Base-by-base conservation (phyloP, 768 basidiomycete genomes). In the Boletus bicolor region DNA sequence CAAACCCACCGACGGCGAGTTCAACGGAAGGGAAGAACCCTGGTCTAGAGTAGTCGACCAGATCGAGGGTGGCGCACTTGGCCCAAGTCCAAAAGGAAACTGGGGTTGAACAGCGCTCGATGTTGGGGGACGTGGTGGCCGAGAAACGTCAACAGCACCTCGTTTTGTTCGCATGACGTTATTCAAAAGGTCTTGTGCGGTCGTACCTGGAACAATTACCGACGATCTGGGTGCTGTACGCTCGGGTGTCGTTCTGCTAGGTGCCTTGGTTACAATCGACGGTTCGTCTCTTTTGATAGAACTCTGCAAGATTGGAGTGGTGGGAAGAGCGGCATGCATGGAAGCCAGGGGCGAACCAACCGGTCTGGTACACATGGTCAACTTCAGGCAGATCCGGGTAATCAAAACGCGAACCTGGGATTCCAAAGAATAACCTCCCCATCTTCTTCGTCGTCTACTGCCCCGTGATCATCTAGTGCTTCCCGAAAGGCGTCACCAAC, bases 391-490 rank as follows among this genome's bases (percentile, higher is more conserved):
- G n/a, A 44, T 51, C 54, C 48, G 30, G 11, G 34, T 30, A 47
- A 21, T 30, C 32, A 24, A 44, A n/a, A 30, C 26, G 59, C 72
- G 26, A 53, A 85, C 84, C 82, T 79, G 35, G 83, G 86, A 67
- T 88, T 80, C 74, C 85, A 87, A 46, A 98, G 85, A 61, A 93
- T 85, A 19, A 92, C 89, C 7, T 84, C 80, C 36, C 78, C 77
- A 2, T 85, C 85, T 9, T 83, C 81, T 1, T 81, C 80, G 4
- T 81, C 80, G 21, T 70, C 68, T 7, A 49, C 37, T 17, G 19
- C 9, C 4, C 50, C 74, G 17, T 77, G 73, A 38, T 68, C 74
- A 38, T 72, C 73, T 9, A 79, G 63, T 30, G 72, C 79, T 64
- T 80, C 72, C 28, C 80, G 72, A 64, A 91, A 86, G 5, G 83